A percentile compares a stretch with the other conserved stretches of the same genome.
Conservation (phyloP, 2,329 filamentous ascomycete species). For the Coniochaeta sp. region DNA sequence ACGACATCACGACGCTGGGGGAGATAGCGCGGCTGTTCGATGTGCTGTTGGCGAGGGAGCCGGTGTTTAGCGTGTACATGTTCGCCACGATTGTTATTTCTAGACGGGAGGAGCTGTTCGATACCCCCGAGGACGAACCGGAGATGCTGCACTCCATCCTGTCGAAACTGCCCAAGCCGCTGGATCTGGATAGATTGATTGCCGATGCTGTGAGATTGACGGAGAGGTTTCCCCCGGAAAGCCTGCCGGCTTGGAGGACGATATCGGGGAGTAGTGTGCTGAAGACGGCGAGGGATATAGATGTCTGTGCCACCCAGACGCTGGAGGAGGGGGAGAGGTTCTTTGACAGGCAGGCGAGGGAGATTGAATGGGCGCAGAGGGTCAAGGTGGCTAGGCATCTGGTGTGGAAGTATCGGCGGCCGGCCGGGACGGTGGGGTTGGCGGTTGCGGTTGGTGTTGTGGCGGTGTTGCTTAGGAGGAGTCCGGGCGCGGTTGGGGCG, state of each 20-base stretch:
- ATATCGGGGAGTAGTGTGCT: slow-evolving; percentile 75
- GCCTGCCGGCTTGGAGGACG: slow-evolving; percentile 61
- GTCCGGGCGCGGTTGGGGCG: slow-evolving; percentile 19
- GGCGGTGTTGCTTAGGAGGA: slow-evolving; percentile 60
- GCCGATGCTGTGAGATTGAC: slow-evolving; percentile 57
- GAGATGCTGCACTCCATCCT: slow-evolving; percentile 89
- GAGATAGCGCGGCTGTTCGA: slow-evolving; percentile 91
- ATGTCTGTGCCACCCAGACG: slow-evolving; percentile 44
- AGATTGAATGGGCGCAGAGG: slow-evolving; percentile 62
- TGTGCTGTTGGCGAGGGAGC: slow-evolving; percentile 78
- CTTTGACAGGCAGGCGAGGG: slow-evolving; percentile 64
- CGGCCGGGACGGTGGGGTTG: slow-evolving; percentile 53
- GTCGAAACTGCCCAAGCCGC: slow-evolving; percentile 74
- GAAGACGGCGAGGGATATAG: slow-evolving; percentile 64
- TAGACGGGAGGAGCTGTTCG: slow-evolving; percentile 76
- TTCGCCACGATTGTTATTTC: slow-evolving; percentile 83
- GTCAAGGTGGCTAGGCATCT: slow-evolving; percentile 41
- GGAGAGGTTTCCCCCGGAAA: slow-evolving; percentile 61
- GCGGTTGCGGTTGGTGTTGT: slow-evolving; percentile 61
- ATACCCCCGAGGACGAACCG: slow-evolving; percentile 70
- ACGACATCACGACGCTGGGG: slow-evolving; percentile 85
- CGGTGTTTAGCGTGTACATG: slow-evolving; percentile 84
- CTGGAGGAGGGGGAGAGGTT: slow-evolving; percentile 58
- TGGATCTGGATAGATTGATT: slow-evolving; percentile 76
- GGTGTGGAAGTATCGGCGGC: slow-evolving; percentile 59